These are phyloP conservation scores for Solanum virginianum DNA, from an alignment of 257 asterid species.

Conservation along the genomic window DNA sequence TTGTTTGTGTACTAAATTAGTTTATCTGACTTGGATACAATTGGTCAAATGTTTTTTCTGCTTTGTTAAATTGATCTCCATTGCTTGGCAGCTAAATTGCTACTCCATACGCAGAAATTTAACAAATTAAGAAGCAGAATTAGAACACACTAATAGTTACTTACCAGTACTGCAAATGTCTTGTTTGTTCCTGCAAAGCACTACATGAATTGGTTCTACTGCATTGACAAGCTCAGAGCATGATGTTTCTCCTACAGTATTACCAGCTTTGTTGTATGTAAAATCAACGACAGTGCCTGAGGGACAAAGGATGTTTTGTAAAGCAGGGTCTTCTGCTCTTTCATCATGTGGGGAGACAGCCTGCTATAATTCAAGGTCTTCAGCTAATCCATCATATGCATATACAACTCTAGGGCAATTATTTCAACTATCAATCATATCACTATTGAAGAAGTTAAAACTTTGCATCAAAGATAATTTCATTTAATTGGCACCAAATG, in stretches of 20 bases:
- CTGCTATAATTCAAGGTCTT: neutral
- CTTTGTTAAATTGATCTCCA: neutral
- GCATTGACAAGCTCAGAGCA: neutral
- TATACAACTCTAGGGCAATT: neutral
- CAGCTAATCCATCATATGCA: neutral
- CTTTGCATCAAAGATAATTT: neutral
- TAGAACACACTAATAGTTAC: neutral
- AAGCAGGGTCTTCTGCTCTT: neutral
- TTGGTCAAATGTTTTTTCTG: neutral
- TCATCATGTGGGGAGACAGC: neutral
- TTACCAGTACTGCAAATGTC: neutral
- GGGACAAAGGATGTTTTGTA: neutral
- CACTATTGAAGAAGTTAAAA: neutral
- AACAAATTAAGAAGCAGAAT: neutral
- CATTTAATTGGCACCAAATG: neutral
- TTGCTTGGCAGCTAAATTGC: neutral
- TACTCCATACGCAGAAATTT: neutral
- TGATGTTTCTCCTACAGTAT: neutral
- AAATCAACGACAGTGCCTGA: neutral
- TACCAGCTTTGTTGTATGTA: neutral
- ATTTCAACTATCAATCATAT: neutral
- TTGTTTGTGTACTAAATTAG: neutral
- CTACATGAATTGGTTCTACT: neutral
- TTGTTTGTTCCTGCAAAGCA: neutral
- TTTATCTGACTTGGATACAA: neutral